Evolutionary conservation across 352 stramenopile genomes (phyloP).

Genomic region (Globisporangium ultimum): DNA sequence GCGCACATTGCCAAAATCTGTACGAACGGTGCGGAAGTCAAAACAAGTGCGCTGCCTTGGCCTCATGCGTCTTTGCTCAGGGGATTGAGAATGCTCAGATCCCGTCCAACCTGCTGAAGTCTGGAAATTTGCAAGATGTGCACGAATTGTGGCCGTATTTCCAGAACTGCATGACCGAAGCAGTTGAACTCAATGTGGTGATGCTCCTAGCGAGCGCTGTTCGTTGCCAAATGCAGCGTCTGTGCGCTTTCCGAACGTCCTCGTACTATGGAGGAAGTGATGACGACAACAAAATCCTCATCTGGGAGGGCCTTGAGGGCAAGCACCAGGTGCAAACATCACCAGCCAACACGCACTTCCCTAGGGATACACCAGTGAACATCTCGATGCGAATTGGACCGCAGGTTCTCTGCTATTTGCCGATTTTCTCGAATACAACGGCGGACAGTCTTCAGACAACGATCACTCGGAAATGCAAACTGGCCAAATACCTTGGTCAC

Average conservation of each 20-base stretch:
- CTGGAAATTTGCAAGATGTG: conserved; percentile 8
- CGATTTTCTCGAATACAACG: conserved; percentile 24
- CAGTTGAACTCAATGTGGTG: conserved; percentile 27
- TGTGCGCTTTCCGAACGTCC: conserved; percentile 30
- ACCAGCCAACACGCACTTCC: conserved; percentile 6
- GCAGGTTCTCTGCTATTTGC: conserved; percentile 39
- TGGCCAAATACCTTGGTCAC: conserved; percentile 44
- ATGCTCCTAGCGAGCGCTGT: conserved; percentile 46
- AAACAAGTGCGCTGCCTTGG: conserved; percentile 30
- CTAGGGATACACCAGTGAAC: conserved; percentile 15
- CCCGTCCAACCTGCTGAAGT: conserved; percentile 18
- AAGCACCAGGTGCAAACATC: conserved; percentile 14
- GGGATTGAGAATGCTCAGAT: conserved; percentile 20
- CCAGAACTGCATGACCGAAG: conserved; percentile 23
- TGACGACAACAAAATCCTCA: conserved; percentile 31
- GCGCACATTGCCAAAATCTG: conserved; percentile 49
- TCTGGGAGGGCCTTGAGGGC: conserved; percentile 41
- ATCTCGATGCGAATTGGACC: conserved; percentile 31
- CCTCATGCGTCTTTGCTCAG: conserved; percentile 33
- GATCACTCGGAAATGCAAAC: conserved; percentile 32
- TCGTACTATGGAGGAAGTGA: conserved; percentile 9
- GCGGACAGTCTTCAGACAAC: conserved; percentile 23
- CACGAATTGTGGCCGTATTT: conserved; percentile 36
- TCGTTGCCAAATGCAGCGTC: conserved; percentile 45
- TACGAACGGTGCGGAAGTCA: conserved; percentile 45